Base-by-base conservation (phyloP, 768 basidiomycete genomes). In the Strobilomyces confusus region DNA sequence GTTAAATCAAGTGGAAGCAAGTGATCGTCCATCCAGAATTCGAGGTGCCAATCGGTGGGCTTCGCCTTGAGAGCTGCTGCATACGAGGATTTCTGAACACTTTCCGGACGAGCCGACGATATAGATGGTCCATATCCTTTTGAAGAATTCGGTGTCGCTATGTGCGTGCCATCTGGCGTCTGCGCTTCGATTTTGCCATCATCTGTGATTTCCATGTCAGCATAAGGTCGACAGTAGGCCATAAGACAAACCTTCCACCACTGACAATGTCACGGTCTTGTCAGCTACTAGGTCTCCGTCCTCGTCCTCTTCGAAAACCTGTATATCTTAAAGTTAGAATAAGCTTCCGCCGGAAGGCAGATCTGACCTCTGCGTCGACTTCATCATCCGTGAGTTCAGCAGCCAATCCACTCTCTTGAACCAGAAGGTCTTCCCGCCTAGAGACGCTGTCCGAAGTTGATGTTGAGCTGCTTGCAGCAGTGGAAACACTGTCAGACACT, bases 41-140 rank as follows among this genome's bases (percentile, higher is more conserved):
- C 89, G 48, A 98, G 82, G 68, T 99, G 95, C 92, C 93, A 99
- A 64, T 98, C 95, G 15, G 81, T 83, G 5, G 95, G 94, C 64
- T 92, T 93, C 0, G 92, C 76, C 72, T 93, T 97, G 52, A 98
- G 78, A 13, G 95, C 95, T 4, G 93, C 87, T 29, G 97, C 97
- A 68, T 99, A 99, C 2, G 97, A 98, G 0, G 80, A 75, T 58
- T 79, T 75, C 41, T 65, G 62, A 19, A 64, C 56, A 34, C 73
- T 68, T 13, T 71, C 64, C 11, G 70, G 71, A 11, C 67, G 64
- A 29, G 65, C 44, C 47, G 68, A 59, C 48, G 68, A 30, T 73
- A 46, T 65, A 68, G 72, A 54, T 13, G 68, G 65, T 19, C 64
- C 71, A 25, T 79, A 75, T 61, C 79, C 77, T 62, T 75, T 80